These are phyloP conservation scores for Penicillium chermesinum DNA, from an alignment of 495 filamentous ascomycete species.

Conservation along the genomic window DNA sequence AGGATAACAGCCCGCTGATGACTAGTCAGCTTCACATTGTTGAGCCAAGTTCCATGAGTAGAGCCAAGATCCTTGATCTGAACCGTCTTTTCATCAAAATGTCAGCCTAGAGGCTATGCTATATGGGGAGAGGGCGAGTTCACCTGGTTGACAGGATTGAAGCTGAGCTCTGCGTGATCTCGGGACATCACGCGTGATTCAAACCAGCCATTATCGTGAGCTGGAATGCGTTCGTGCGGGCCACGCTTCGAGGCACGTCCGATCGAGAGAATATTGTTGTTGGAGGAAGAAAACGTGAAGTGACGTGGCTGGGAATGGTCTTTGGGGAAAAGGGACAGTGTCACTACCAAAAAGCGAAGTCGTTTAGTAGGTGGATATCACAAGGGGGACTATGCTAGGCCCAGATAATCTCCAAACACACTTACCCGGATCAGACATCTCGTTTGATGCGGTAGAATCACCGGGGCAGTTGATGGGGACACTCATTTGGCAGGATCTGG, in stretches of 20 bases:
- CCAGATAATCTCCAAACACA: no score
- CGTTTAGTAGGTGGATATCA: conserved; percentile 9
- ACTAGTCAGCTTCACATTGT: conserved; percentile 34
- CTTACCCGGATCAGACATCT: no score
- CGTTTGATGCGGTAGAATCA: no score
- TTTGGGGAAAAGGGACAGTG: conserved; percentile 21
- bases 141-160: conserved; percentile 42
- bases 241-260: conserved; percentile 59
- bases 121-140: not conserved
- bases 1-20: conserved; percentile 32
- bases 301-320: conserved; percentile 26
- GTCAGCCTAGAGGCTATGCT: conserved; percentile 11
- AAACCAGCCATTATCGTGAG: conserved; percentile 64
- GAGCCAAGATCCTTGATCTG: conserved; percentile 49
- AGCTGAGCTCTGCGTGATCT: conserved; percentile 60
- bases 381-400: no score
- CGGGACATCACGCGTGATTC: conserved; percentile 80
- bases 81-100: conserved; percentile 24
- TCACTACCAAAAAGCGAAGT: conserved; percentile 16
- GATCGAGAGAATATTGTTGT: conserved; percentile 32
- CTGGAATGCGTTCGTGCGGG: conserved; percentile 45
- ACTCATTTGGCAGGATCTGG: no score
- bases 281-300: no score
- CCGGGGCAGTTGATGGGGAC: no score
- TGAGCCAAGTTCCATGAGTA: conserved; percentile 54